Evolutionary conservation across 2,329 filamentous ascomycete species (phyloP), one percentile per base, ranked within the genome.

Genomic region (Verruconis gallopava): DNA sequence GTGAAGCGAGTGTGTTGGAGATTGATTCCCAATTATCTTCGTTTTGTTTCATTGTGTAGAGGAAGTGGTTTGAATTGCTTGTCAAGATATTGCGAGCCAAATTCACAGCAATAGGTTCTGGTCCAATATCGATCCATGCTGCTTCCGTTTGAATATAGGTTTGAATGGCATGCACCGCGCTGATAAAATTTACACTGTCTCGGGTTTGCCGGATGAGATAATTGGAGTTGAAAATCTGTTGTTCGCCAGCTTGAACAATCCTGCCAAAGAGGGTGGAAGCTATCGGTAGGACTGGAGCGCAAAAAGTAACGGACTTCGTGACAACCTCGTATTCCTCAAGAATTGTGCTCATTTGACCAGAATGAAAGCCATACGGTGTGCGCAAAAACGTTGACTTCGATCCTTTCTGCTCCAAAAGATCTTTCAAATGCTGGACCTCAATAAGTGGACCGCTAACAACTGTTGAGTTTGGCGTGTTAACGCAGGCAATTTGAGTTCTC

Each of bases 381-480:
- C 49, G 38, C 2, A 57, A 47, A 22, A 18, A 25, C 11, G 37
- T 38, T 6, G 25, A 14, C 21, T 38, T 46, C 21, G 38, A 14
- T 4, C 71, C 72, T 43, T 67, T 62, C 4, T 59, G 55, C 13
- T 64, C 56, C 3, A 81, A 64, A 20, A 63, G 51, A 5, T 70
- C 57, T 43, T 58, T 66, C 11, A 77, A 63, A 3, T 64, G 62
- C 44, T 73, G 65, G 42, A 81, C 73, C 45, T 78, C 67, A 28
- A 75, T 65, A 38, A 73, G 69, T 42, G 68, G 69, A 12, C 73
- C 74, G 46, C 73, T 74, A n/a, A 91, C 65, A 2, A 91, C 84
- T 5, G 78, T 86, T 54, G 85, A 81, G 38, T 75, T 67, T 0
- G 78, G 76, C 0, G 79, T 75, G 50, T 93, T 93, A 55, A 85